Evolutionary conservation across 2,329 filamentous ascomycete species (phyloP).

Genomic region (Ophiostoma sp.): DNA sequence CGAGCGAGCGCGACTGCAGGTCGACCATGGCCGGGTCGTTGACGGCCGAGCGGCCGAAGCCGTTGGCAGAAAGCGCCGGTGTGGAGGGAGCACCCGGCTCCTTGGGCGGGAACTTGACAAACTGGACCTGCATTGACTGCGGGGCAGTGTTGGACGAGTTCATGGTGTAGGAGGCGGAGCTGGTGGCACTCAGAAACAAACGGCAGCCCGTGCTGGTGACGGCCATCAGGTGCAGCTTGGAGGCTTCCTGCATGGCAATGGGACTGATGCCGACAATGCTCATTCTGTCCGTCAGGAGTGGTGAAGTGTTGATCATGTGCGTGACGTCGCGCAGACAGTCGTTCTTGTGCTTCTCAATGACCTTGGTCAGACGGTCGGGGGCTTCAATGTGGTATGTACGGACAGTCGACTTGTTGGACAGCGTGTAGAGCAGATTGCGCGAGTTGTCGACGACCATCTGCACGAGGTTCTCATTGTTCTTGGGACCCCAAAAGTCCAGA

Average conservation of each 20-base stretch:
- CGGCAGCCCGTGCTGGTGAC: constrained; percentile 88
- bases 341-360: constrained; percentile 65
- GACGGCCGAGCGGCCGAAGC: constrained; percentile 28
- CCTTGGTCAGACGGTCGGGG: constrained; percentile 59
- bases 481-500: constrained; percentile 51
- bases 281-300: constrained; percentile 67
- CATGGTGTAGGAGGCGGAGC: constrained; percentile 67
- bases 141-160: constrained; percentile 66
- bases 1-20: constrained; percentile 50
- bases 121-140: constrained; percentile 96
- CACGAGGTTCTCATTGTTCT: constrained; percentile 63
- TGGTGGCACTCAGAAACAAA: constrained; percentile 87
- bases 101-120: constrained; percentile 86
- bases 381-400: constrained; percentile 85
- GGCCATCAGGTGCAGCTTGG: constrained; percentile 84
- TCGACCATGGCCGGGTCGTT: constrained; percentile 46
- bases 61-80: not conserved
- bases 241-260: constrained; percentile 75
- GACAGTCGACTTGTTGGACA: constrained; percentile 86
- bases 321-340: constrained; percentile 71
- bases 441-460: constrained; percentile 88
- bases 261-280: constrained; percentile 82
- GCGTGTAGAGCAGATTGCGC: constrained; percentile 83
- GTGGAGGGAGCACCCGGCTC: constrained; percentile 36
- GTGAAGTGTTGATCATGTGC: constrained; percentile 78